Conservation (phyloP, 129 eudicot genomes). For the Pulicaria dysenterica region DNA sequence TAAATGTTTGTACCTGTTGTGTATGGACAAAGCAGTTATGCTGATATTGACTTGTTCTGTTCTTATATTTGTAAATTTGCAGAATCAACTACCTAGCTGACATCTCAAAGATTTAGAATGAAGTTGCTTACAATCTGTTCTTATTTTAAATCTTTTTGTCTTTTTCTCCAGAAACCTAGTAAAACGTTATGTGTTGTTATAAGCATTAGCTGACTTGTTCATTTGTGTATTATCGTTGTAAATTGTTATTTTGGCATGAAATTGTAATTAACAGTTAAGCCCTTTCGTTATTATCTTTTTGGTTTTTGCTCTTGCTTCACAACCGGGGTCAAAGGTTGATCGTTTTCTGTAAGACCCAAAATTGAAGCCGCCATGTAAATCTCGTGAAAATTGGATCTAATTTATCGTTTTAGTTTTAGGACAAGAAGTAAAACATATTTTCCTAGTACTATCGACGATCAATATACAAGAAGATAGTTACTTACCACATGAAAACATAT, state of each 20-base stretch:
- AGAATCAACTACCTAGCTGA: constrained; percentile 29
- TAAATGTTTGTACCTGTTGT: no score
- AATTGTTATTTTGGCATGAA: constrained; percentile 24
- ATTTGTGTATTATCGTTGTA: constrained; percentile 26
- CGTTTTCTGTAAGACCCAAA: no score
- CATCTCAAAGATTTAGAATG: constrained; percentile 1
- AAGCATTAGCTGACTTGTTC: constrained; percentile 14
- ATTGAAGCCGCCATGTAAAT: no score
- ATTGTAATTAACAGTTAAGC: constrained; percentile 20
- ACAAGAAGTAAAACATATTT: no score
- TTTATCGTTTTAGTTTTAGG: no score
- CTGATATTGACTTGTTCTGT: constrained; percentile 2
- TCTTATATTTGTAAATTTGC: constrained; percentile 9
- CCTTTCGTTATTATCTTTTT: neutral
- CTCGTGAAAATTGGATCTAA: no score
- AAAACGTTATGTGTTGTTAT: constrained; percentile 2
- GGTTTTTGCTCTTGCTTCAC: neutral
- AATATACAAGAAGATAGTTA: no score
- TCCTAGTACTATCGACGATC: no score
- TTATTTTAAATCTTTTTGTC: neutral
- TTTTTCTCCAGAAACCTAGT: constrained; percentile 1
- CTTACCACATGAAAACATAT: no score
- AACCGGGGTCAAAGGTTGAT: no score
- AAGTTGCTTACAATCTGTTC: constrained; percentile 7
- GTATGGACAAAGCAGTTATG: neutral